Percentiles rank a stretch among this genome's conserved stretches.
phyloP scores from a whole-genome alignment of 2,329 filamentous ascomycete species.

The Neodidymelliopsis sp. region DNA sequence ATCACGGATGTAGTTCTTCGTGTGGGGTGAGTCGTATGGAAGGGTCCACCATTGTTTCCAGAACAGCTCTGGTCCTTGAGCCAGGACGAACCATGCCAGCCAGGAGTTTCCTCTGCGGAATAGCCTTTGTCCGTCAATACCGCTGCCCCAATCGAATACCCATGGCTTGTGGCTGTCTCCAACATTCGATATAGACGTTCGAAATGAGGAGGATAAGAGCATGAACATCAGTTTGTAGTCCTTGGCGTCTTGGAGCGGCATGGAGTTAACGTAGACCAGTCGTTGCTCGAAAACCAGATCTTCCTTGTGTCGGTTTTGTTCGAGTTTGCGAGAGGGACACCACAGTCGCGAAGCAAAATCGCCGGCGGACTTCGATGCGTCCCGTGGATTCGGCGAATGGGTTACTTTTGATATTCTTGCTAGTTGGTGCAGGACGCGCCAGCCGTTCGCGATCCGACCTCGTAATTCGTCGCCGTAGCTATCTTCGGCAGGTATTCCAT shows the following conservation, averaged over 20 bases:
- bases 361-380: constrained; percentile 18
- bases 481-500: constrained; percentile 43
- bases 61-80: constrained; percentile 41
- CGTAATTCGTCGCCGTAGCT: constrained; percentile 38
- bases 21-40: constrained; percentile 14
- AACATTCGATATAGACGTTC: constrained; percentile 33
- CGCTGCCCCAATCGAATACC: constrained; percentile 40
- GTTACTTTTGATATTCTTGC: constrained; percentile 36
- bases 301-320: constrained; percentile 28
- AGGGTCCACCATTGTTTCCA: constrained; percentile 44
- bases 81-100: constrained; percentile 44
- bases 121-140: constrained; percentile 34
- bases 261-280: constrained; percentile 28
- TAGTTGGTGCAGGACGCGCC: constrained; percentile 34
- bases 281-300: constrained; percentile 29
- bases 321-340: constrained; percentile 26
- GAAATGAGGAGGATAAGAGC: constrained; percentile 38
- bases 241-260: constrained; percentile 29
- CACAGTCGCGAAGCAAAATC: constrained; percentile 23
- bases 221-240: constrained; percentile 44
- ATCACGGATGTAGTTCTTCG: constrained; percentile 40
- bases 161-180: constrained; percentile 35
- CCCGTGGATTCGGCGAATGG: constrained; percentile 12
- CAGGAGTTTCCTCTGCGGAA: constrained; percentile 39
- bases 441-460: constrained; percentile 38